Conservation (phyloP, 495 filamentous ascomycete species). For the Cercophora samala region DNA sequence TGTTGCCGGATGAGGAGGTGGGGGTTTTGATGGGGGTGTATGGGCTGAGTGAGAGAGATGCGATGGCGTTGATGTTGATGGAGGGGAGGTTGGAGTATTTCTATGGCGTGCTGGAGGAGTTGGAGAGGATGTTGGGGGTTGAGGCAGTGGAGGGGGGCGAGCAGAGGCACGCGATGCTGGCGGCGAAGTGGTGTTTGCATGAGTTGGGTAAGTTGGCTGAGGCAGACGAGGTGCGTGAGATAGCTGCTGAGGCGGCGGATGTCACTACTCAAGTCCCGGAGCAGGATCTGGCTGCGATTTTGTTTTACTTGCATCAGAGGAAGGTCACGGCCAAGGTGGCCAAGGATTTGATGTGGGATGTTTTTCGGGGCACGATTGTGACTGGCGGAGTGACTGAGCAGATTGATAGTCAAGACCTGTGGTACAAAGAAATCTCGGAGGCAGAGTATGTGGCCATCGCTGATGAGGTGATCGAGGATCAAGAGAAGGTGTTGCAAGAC, state of each 20-base stretch:
- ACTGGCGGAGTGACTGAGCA: slow-evolving; percentile 53
- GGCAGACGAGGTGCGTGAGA: slow-evolving; percentile 20
- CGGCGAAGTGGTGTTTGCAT: slow-evolving; percentile 74
- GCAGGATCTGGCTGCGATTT: slow-evolving; percentile 60
- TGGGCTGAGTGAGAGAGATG: slow-evolving; percentile 77
- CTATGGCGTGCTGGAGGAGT: slow-evolving; percentile 62
- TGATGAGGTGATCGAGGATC: slow-evolving; percentile 44
- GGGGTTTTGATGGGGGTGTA: slow-evolving; percentile 55
- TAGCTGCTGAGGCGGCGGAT: slow-evolving; percentile 38
- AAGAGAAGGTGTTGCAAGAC: slow-evolving; percentile 62
- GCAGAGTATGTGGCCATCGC: slow-evolving; percentile 60
- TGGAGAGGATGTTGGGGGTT: slow-evolving; percentile 43
- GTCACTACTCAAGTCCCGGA: slow-evolving; percentile 53
- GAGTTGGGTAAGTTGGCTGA: slow-evolving; percentile 73
- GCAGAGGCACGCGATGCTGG: slow-evolving; percentile 37
- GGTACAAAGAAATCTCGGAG: slow-evolving; percentile 58
- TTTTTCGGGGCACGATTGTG: slow-evolving; percentile 45
- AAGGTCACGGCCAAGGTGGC: slow-evolving; percentile 74
- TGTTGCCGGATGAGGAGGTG: slow-evolving; percentile 66
- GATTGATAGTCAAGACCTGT: slow-evolving; percentile 63
- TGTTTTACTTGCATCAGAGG: slow-evolving; percentile 59
- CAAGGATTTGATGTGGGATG: slow-evolving; percentile 64
- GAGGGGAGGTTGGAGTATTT: slow-evolving; percentile 83
- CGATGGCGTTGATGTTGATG: slow-evolving; percentile 71
- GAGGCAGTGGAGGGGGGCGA: slow-evolving; percentile 24